These are phyloP conservation scores for Sarocladium kiliense DNA, from an alignment of 2,329 filamentous ascomycete species.

Conservation along the genomic window DNA sequence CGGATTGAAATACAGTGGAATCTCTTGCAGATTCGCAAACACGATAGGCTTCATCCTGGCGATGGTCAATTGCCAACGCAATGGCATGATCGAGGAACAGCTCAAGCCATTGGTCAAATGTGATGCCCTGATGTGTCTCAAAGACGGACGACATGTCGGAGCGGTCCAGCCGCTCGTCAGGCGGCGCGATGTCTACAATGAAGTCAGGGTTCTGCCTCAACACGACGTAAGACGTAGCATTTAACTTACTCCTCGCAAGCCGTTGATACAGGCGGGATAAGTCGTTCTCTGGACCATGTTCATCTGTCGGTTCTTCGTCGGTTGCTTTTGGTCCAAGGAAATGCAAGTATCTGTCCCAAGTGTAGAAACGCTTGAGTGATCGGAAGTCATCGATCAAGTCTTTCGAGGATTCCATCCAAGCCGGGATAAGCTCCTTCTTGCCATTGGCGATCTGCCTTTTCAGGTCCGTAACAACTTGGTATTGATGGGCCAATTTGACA, in stretches of 20 bases:
- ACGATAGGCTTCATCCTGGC: conserved; percentile 69
- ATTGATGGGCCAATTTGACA: conserved; percentile 34
- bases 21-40: conserved; percentile 73
- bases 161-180: neutral
- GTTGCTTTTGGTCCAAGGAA: conserved; percentile 41
- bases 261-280: conserved; percentile 52
- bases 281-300: conserved; percentile 27
- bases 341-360: conserved; percentile 60
- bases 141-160: neutral
- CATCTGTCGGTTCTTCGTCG: conserved; percentile 13
- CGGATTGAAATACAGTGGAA: conserved; percentile 76
- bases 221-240: neutral
- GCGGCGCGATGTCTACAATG: neutral
- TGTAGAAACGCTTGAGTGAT: conserved; percentile 58
- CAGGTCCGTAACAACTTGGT: conserved; percentile 37
- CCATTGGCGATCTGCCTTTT: conserved; percentile 36
- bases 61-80: conserved; percentile 62
- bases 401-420: conserved; percentile 55
- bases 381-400: conserved; percentile 59
- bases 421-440: conserved; percentile 35
- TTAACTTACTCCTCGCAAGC: conserved; percentile 46
- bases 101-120: conserved; percentile 82
- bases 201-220: conserved; percentile 8
- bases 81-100: conserved; percentile 86
- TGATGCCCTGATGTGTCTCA: conserved; percentile 64